phyloP scores from a whole-genome alignment of 441 rosid genomes.

The Syzygium malaccense region DNA sequence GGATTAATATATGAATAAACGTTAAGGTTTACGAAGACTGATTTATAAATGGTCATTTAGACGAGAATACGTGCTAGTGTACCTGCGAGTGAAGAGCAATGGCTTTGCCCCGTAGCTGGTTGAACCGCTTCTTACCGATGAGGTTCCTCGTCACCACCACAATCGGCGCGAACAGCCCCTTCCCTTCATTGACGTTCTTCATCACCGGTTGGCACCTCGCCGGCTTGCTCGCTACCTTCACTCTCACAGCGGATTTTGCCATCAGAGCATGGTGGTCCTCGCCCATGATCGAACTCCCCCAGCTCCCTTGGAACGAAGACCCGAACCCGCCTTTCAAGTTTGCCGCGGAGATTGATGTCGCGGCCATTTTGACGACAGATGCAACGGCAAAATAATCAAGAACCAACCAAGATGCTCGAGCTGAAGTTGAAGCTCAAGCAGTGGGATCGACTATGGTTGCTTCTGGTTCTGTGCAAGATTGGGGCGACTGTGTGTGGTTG shows the following conservation, averaged over 20 bases:
- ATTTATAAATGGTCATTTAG: not conserved
- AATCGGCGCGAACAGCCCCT: conserved; percentile 77
- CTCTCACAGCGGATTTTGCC: conserved; percentile 24
- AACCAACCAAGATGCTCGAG: not conserved
- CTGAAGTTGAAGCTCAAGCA: not conserved
- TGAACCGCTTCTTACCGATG: conserved; percentile 78
- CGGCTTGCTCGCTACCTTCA: conserved; percentile 34
- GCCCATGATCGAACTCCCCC: conserved; percentile 44
- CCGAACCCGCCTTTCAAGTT: conserved; percentile 39
- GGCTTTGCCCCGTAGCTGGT: conserved; percentile 95
- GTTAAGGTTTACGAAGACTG: not conserved
- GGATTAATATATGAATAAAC: not conserved
- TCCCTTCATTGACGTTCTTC: conserved; percentile 93
- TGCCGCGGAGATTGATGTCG: conserved; percentile 44
- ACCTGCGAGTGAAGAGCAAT: conserved; percentile 96
- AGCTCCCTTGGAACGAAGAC: conserved; percentile 41
- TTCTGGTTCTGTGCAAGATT: not conserved
- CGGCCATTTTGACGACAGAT: conserved; percentile 28
- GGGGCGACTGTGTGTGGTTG: not conserved
- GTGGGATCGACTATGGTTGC: not conserved
- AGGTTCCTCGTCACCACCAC: conserved; percentile 69
- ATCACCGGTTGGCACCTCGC: conserved; percentile 50
- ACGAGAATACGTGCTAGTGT: not conserved
- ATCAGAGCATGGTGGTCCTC: conserved; percentile 37
- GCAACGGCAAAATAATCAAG: not conserved